phyloP scores from a whole-genome alignment of 208 protist genomes.

The Leishmania arabica region DNA sequence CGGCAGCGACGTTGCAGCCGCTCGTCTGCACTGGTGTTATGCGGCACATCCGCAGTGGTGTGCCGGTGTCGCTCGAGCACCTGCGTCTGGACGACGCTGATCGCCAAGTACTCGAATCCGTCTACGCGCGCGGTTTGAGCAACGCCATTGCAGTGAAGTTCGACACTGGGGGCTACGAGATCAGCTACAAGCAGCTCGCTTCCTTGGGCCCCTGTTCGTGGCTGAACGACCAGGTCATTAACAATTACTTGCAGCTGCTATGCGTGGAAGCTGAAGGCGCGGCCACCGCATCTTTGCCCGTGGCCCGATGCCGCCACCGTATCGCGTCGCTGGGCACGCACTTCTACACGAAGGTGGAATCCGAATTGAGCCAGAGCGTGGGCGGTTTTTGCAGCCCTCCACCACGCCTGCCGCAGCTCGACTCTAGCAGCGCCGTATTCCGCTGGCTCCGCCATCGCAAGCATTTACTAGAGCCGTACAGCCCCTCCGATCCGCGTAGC shows the following conservation, averaged over 20 bases:
- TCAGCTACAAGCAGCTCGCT: conserved; percentile 66
- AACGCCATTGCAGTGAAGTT: conserved; percentile 38
- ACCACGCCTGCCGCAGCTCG: conserved; percentile 28
- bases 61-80: conserved; percentile 27
- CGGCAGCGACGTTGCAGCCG: not conserved
- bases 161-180: conserved; percentile 34
- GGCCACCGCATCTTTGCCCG: conserved; percentile 1
- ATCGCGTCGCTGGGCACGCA: conserved; percentile 69
- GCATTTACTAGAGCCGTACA: conserved; percentile 52
- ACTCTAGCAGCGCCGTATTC: conserved; percentile 43
- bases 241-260: conserved; percentile 78
- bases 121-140: conserved; percentile 25
- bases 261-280: conserved; percentile 27
- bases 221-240: conserved; percentile 88
- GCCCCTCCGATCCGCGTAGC: not conserved
- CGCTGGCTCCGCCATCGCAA: conserved; percentile 72
- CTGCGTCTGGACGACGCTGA: conserved; percentile 54
- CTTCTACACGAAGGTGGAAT: conserved; percentile 77
- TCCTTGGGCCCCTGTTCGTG: conserved; percentile 54
- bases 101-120: conserved; percentile 13
- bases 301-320: conserved; percentile 11
- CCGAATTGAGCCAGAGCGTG: conserved; percentile 27
- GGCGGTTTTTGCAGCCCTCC: not conserved
- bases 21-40: conserved; percentile 37
- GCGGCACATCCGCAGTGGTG: conserved; percentile 42